Evolutionary conservation across 176 grass and related monocot genomes (phyloP), one percentile per base, ranked within the genome.

Genomic region (Juncus effusus): DNA sequence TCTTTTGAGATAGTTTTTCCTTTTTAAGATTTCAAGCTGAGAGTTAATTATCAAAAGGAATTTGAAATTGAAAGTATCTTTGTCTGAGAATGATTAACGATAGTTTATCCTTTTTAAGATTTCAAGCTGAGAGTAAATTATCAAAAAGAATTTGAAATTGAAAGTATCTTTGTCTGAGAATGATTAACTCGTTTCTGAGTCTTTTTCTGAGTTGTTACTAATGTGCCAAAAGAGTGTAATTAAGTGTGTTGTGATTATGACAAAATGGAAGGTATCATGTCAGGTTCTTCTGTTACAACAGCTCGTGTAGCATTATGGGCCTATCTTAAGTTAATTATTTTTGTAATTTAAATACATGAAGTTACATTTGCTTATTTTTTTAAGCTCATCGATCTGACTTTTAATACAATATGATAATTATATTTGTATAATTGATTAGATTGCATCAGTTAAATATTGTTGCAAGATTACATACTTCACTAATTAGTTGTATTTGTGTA

Each of bases 141-240:
- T 47, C 44, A 47, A 47, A 47, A 47, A 47, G 57, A 72, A 72
- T 4, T 35, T 59, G 16, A 59, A 72, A 9, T 60, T 72, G 13
- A 28, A 10, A 11, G 53, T 59, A 59, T 59, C 28, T 59, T 59
- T 14, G 54, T 36, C 15, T 4, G 8, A 9, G 55, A 59, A 57
- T 45, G 5, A 59, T 72, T 70, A 70, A 4, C 56, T 70, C 53
- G 66, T 13, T 69, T 56, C 53, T 70, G 66, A 16, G 51, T 70
- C 51, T 53, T 38, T 56, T 16, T 69, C 55, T 56, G 66, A 13
- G 66, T 38, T 55, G 65, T 55, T 36, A 69, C 4, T 51, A 70
- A 13, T 40, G 36, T 41, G 53, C 36, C 66, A 63, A 54, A 63
- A 40, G 3, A 12, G 60, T 63, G 13, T 63, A 15, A 69, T 56